Base-by-base conservation (phyloP, 148 eudicot species). In the Cornus suecica region DNA sequence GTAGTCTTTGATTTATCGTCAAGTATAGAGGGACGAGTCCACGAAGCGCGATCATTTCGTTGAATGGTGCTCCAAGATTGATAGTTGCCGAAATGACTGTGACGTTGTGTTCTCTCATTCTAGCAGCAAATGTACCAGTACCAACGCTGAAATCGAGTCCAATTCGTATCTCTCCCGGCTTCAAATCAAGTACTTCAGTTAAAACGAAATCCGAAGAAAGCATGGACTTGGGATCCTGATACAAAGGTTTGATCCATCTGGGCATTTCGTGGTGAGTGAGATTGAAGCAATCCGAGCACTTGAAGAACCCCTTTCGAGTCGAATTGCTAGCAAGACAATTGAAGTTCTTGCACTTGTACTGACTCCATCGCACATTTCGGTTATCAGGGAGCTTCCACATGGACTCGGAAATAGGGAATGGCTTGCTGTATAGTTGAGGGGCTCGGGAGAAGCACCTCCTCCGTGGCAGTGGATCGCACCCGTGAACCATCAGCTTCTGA, bases 401-500 rank as follows among this genome's bases (percentile, higher is more conserved):
- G 1, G 88, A 83, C 77, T 87, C 82, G 14, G 78, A 72, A 8
- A 81, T 56, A 2, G 89, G 79, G 22, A 72, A 77, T 30, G 91
- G 91, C 64, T 74, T 51, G 0, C 66, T 69, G 74, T 82, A 86
- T 8, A 69, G 30, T 32, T 84, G 67, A 16, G 87, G 86, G 34
- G 82, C 84, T 14, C 68, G 54, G 1, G 87, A 24, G 30, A 82
- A 73, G 73, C 91, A 88, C 28, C 92, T 73, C 31, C 92, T 81
- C 62, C 92, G 70, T 4, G 92, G 92, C 24, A 89, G 66, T 0
- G 92, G 92, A 66, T 89, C 90, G 74, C 90, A 89, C 20, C 92
- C 90, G 6, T 81, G 84, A 25, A 89, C 74, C 88, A 87, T 85
- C 65, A 82, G 81, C 69, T 73, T 74, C 30, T 85, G 88, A 23